phyloP scores from a whole-genome alignment of 306 rosid genomes.

The Vigna trinervia region DNA sequence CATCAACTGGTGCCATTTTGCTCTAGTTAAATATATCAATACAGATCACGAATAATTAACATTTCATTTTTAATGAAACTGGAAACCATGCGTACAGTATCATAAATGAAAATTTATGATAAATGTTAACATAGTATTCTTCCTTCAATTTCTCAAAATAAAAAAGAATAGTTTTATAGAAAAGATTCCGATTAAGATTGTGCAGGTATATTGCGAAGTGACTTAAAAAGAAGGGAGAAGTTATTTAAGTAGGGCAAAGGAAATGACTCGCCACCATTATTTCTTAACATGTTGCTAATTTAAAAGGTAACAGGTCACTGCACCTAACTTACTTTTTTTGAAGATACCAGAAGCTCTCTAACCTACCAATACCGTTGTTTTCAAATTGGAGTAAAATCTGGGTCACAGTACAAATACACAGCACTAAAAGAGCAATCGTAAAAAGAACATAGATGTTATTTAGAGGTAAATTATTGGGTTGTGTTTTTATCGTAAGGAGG shows the following conservation, averaged over 20 bases:
- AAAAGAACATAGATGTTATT: too few species aligned
- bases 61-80: neutral
- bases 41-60: neutral
- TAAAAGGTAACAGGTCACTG: slow-evolving; percentile 46
- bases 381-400: neutral
- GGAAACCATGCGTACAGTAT: neutral
- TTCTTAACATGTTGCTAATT: neutral
- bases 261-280: slow-evolving; percentile 47
- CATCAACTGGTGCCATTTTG: slow-evolving; percentile 9
- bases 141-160: too few species aligned
- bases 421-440: neutral
- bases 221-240: neutral
- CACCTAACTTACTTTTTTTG: slow-evolving; percentile 37
- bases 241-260: slow-evolving; percentile 31
- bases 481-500: slow-evolving; percentile 7
- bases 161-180: too few species aligned
- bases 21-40: slow-evolving; percentile 5
- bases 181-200: neutral
- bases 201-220: neutral
- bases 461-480: slow-evolving; percentile 5
- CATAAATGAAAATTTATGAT: neutral
- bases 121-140: too few species aligned
- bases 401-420: neutral
- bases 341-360: slow-evolving; percentile 3
- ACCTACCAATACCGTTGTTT: slow-evolving; percentile 20